A percentile compares a stretch with the other conserved stretches of the same genome.
These are phyloP conservation scores for Ustilago xerochloae DNA, from an alignment of 1,284 basidiomycete genomes.

Conservation along the genomic window DNA sequence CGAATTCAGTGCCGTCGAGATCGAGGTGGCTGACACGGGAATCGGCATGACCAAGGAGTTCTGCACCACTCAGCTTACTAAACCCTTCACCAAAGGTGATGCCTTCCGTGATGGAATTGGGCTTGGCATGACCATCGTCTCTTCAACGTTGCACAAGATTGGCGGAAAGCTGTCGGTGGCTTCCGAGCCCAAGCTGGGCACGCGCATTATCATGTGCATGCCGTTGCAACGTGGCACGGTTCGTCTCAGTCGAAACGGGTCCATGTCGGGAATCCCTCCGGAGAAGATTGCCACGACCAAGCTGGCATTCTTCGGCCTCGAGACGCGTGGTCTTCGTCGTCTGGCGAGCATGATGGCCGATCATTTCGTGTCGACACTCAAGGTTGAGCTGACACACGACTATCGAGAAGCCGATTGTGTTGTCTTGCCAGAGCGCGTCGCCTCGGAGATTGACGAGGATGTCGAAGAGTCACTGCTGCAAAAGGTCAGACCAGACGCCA, in stretches of 20 bases:
- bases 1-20: constrained; percentile 26
- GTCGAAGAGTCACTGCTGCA: constrained; percentile 11
- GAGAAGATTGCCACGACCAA: constrained; percentile 23
- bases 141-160: constrained; percentile 42
- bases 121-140: constrained; percentile 56
- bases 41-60: constrained; percentile 52
- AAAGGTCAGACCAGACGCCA: constrained; percentile 21
- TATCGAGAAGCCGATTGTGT: constrained; percentile 40
- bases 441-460: constrained; percentile 13
- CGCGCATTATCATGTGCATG: constrained; percentile 46
- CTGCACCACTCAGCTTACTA: constrained; percentile 35
- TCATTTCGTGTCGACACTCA: constrained; percentile 26
- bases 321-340: constrained; percentile 37
- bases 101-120: constrained; percentile 55
- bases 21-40: constrained; percentile 45
- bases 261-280: not conserved
- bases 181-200: constrained; percentile 48
- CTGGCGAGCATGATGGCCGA: constrained; percentile 34
- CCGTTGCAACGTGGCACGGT: constrained; percentile 17
- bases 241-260: constrained; percentile 12
- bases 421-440: constrained; percentile 22
- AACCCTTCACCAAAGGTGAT: constrained; percentile 55
- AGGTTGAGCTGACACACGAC: constrained; percentile 29
- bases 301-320: constrained; percentile 31
- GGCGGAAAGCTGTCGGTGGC: constrained; percentile 49